Evolutionary conservation across 2,329 filamentous ascomycete genomes (phyloP), one percentile per base, ranked within the genome.

Genomic region (Purpureocillium lavendulum): DNA sequence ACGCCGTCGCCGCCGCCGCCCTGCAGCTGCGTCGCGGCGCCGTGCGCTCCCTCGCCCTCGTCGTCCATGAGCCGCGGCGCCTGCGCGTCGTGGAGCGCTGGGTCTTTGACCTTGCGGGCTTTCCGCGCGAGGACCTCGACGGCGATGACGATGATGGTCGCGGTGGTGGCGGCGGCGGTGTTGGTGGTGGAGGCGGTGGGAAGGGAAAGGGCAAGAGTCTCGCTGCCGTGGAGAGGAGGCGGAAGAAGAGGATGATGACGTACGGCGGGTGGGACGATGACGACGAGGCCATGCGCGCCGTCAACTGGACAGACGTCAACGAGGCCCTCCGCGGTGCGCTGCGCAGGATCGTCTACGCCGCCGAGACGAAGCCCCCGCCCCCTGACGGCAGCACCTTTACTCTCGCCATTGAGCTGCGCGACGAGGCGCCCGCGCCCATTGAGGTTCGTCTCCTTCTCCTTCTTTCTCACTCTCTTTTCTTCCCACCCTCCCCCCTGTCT

Each of bases 1-100:
- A 92, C 58, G 87, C 88, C 48, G 76, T 92, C 32, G 67, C 79
- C 45, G 83, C 87, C 29, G 75, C 88, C 16, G 71, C 77, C 43
- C 69, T 67, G 4, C 83, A 94, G 63, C 70, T 95, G 29, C 71
- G 84, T 35, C 73, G 69, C 9, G 73, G 70, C 18, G 43, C 59
- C 35, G 71, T 69, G 12, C 57, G 65, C 17, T 64, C 67, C 38
- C 58, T 77, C 34, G 70, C 64, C 26, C 53, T 77, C 32, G 68
- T 70, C 5, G 54, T 77, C 42, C 71, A 73, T 40, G 57, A 58
- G 2, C 52, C 59, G 3, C 45, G 52, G 4, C 52, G 55, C 0
- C 56, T 65, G 28, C 54, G 52, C 2, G 70, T 77, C n/a, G 56
- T 75, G 14, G 78, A 82, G 56, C 66, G 77, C 26, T 82, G 75